Evolutionary conservation across 2,329 filamentous ascomycete genomes (phyloP), one percentile per base, ranked within the genome.

Genomic region (Aspergillus novoparasiticus): DNA sequence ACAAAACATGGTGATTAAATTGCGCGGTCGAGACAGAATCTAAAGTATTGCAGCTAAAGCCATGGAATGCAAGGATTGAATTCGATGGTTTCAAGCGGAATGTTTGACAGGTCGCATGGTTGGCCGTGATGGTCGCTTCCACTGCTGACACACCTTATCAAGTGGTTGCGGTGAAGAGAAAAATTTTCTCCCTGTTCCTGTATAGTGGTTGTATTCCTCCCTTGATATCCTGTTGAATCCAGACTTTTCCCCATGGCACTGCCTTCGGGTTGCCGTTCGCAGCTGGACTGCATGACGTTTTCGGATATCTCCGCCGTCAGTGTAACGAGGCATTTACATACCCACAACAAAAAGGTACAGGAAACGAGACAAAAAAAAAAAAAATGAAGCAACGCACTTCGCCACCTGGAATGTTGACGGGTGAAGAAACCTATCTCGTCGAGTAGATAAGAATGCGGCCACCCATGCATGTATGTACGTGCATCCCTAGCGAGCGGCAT

Each of bases 301-400:
- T 23, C 51, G 51, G 51, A 55, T 55, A 55, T 55, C 51, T 55
- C 51, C 32, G 51, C 19, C 34, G 19, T 36, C 51, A 55, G n/a
- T 55, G 51, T 36, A 12, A 39, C 21, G n/a, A 39, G 30, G n/a
- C 51, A 55, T 55, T 26, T n/a, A 26, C 34, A 55, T 39, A 36
- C n/a, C 48, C 48, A 32, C 48, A 32, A 21, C 36, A 32, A 36
- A 39, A 39, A 34, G 34, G 32, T 12, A 23, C n/a, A 54, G 2
- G 30, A 39, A 26, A 26, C 4, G n/a, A 12, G n/a, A 39, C 6
- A 39, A 39, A 26, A 26, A 23, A 23, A 23, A 26, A 21, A 55
- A 55, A 41, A 55, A n/a, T 11, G 34, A 36, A 39, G 51, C n/a
- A 12, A 55, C 36, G 34, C 19, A 39, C 21, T 14, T 55, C 11